Evolutionary conservation across 148 eudicot species (phyloP).

Genomic region (Polygonum maritimum): DNA sequence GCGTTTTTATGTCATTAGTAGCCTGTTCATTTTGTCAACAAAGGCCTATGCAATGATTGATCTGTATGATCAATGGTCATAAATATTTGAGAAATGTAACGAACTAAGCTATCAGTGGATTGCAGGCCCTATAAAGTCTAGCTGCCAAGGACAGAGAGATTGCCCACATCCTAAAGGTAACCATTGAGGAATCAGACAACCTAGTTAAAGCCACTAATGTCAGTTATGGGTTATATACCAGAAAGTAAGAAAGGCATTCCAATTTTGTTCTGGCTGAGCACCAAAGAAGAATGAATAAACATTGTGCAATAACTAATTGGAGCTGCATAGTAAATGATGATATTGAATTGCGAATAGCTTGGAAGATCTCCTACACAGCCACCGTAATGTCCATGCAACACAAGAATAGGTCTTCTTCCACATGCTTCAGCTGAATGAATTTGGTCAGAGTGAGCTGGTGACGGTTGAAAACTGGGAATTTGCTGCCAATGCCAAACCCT

Average conservation of each 20-base stretch:
- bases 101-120: not conserved
- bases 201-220: not conserved
- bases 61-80: not conserved
- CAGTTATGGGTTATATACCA: not conserved
- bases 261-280: not conserved
- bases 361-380: constrained; percentile 99
- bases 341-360: constrained; percentile 33
- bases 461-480: constrained; percentile 78
- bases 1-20: not conserved
- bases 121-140: not conserved
- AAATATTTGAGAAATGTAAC: not conserved
- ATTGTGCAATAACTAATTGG: too few relatives aligned
- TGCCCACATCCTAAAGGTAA: not conserved
- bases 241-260: not conserved
- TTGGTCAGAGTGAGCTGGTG: constrained; percentile 79
- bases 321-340: not conserved
- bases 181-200: not conserved
- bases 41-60: not conserved
- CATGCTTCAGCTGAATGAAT: constrained; percentile 71
- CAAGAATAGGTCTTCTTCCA: constrained; percentile 93
- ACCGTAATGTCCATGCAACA: constrained; percentile 94
- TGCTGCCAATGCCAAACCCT: constrained; percentile 92
- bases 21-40: not conserved
- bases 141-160: not conserved
- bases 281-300: not conserved